Evolutionary conservation across 805 yeast genomes (phyloP).

Genomic region (Isabelozyma pseudorhagii): DNA sequence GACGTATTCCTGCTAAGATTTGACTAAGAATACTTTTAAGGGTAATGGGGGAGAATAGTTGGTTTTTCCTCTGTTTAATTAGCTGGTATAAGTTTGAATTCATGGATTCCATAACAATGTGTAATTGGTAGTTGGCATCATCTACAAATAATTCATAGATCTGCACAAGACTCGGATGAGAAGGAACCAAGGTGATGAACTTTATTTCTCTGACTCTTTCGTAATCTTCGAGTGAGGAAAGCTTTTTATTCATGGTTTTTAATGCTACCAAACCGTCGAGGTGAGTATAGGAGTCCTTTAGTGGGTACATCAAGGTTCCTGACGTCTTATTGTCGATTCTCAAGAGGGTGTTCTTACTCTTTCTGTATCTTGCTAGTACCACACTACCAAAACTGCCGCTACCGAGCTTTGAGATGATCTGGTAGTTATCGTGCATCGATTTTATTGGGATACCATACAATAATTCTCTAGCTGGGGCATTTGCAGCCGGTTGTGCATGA

Average conservation of each 20-base stretch:
- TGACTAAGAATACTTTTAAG: conserved; percentile 69
- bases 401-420: conserved; percentile 54
- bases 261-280: conserved; percentile 59
- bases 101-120: conserved; percentile 88
- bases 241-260: conserved; percentile 66
- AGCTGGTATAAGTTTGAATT: conserved; percentile 77
- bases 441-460: not conserved
- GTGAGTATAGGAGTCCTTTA: conserved; percentile 16
- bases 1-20: conserved; percentile 71
- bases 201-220: conserved; percentile 57
- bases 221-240: conserved; percentile 33
- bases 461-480: not conserved
- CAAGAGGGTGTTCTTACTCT: conserved; percentile 14
- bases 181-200: conserved; percentile 63
- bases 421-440: conserved; percentile 29
- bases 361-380: conserved; percentile 52
- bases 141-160: conserved; percentile 81
- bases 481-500: not conserved
- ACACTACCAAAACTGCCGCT: conserved; percentile 78
- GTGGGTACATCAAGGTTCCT: conserved; percentile 52
- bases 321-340: conserved; percentile 11
- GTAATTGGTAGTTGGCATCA: conserved; percentile 51
- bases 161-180: conserved; percentile 71
- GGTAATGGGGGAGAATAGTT: conserved; percentile 54
- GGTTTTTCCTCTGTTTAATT: conserved; percentile 57